Conservation (phyloP, 2,329 filamentous ascomycete genomes). For the Bipolaris bicolor region DNA sequence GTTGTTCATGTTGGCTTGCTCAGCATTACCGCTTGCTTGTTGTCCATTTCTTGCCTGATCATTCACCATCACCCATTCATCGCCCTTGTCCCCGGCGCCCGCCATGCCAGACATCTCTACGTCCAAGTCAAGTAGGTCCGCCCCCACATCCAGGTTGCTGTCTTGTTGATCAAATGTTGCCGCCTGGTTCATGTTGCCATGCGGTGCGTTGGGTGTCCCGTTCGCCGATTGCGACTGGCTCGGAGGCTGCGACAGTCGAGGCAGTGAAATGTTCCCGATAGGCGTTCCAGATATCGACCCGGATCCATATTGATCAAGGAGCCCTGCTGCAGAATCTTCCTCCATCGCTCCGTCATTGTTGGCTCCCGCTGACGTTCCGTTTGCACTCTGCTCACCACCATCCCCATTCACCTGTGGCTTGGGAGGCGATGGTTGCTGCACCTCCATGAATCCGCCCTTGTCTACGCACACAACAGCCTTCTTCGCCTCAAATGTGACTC, state of each 20-base stretch:
- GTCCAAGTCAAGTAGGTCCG: conserved; percentile 51
- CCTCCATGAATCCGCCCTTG: conserved; percentile 73
- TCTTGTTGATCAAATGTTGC: conserved; percentile 35
- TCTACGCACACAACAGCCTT: conserved; percentile 73
- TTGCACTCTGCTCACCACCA: conserved; percentile 32
- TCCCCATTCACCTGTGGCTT: conserved; percentile 41
- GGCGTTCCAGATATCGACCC: conserved; percentile 67
- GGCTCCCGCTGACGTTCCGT: conserved; percentile 44
- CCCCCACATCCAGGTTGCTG: conserved; percentile 34
- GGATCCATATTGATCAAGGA: conserved; percentile 73
- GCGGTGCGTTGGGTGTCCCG: conserved; percentile 58
- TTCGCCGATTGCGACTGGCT: conserved; percentile 65
- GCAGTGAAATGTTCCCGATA: conserved; percentile 65
- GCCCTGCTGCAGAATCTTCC: conserved; percentile 59
- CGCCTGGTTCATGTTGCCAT: conserved; percentile 27
- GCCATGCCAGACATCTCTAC: conserved; percentile 66
- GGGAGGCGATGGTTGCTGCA: conserved; percentile 51
- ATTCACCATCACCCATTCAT: conserved; percentile 48
- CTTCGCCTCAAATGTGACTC: conserved; percentile 68
- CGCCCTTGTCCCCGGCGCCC: conserved; percentile 41
- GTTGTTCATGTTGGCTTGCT: conserved; percentile 28
- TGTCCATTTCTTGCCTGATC: conserved; percentile 30
- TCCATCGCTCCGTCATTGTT: conserved; percentile 41
- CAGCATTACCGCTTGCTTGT: conserved; percentile 22
- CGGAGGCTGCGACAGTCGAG: conserved; percentile 59